phyloP scores from a whole-genome alignment of 257 asterid species.

The Jacaranda mimosifolia region DNA sequence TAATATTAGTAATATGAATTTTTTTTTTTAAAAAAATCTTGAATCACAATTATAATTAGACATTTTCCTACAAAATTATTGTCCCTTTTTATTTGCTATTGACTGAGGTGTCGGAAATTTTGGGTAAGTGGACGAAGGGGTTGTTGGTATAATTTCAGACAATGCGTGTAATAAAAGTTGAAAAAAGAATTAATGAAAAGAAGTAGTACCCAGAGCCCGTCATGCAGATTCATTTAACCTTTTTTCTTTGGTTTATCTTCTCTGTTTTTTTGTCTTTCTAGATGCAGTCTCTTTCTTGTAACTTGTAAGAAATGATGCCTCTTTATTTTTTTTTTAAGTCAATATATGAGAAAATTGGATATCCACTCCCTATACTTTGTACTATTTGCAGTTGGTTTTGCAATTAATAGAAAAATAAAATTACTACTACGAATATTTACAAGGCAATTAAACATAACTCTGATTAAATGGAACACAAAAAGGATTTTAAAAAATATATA shows the following conservation, averaged over 20 bases:
- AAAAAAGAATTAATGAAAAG: not conserved
- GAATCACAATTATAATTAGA: too few species aligned
- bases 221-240: slow-evolving; percentile 36
- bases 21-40: too few species aligned
- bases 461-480: too few species aligned
- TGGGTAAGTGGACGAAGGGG: slow-evolving; percentile 25
- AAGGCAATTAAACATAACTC: too few species aligned
- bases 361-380: not conserved
- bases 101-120: slow-evolving; percentile 34
- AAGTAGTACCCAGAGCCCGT: not conserved
- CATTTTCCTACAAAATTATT: not conserved
- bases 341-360: not conserved
- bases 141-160: slow-evolving; percentile 35
- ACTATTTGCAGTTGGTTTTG: not conserved
- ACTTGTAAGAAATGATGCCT: not conserved
- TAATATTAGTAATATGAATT: too few species aligned
- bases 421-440: too few species aligned
- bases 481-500: too few species aligned
- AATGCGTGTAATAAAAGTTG: slow-evolving; percentile 26
- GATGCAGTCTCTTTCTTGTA: slow-evolving; percentile 1
- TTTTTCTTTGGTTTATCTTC: not conserved
- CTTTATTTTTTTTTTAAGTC: not conserved
- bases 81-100: not conserved
- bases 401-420: too few species aligned
- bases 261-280: not conserved